Evolutionary conservation across 1,284 basidiomycete genomes (phyloP).

Genomic region (Cutaneotrichosporon sp.): DNA sequence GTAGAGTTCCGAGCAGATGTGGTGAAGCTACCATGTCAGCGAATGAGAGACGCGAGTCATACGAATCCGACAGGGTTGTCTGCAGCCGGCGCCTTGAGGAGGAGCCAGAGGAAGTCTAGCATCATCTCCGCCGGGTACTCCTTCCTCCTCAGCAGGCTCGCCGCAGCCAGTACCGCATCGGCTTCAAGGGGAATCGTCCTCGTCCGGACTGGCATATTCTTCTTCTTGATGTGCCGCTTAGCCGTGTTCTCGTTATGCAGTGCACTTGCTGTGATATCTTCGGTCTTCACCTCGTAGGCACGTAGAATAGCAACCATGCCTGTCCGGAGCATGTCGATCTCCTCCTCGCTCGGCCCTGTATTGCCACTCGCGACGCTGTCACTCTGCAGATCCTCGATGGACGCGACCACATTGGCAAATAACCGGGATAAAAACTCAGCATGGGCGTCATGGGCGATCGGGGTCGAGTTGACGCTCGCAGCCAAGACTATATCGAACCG

Average conservation of each 20-base stretch:
- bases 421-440: conserved; percentile 32
- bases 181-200: conserved; percentile 27
- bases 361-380: no score
- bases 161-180: conserved; percentile 27
- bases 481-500: conserved; percentile 37
- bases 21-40: conserved; percentile 25
- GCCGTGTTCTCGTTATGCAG: not conserved
- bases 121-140: conserved; percentile 29
- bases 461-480: conserved; percentile 33
- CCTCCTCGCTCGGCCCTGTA: not conserved
- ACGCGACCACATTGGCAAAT: conserved; percentile 16
- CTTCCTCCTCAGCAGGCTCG: conserved; percentile 20
- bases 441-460: conserved; percentile 28
- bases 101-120: conserved; percentile 46
- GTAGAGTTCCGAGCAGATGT: conserved; percentile 26
- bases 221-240: not conserved
- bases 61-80: conserved; percentile 41
- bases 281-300: conserved; percentile 31
- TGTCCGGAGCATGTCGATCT: conserved; percentile 17
- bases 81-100: conserved; percentile 31
- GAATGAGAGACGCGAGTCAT: conserved; percentile 7
- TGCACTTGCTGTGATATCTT: conserved; percentile 19
- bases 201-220: not conserved
- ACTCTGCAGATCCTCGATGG: not conserved
- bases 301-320: conserved; percentile 27